Evolutionary conservation across 306 rosid genomes (phyloP).

Genomic region (Sechiopsis laciniata): DNA sequence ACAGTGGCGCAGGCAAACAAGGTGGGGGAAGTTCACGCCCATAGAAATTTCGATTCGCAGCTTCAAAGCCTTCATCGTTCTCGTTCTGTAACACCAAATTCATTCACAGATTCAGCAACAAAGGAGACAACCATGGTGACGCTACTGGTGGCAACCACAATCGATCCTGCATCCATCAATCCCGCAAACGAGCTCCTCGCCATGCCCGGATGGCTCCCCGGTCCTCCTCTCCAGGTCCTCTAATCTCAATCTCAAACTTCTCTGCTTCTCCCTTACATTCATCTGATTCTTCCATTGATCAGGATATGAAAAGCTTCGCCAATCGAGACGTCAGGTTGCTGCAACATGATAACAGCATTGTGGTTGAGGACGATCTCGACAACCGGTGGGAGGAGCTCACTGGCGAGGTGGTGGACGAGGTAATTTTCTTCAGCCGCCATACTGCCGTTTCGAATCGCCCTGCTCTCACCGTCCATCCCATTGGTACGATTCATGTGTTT

Average conservation of each 20-base stretch:
- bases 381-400: constrained; percentile 65
- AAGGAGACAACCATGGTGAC: constrained; percentile 41
- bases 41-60: not conserved
- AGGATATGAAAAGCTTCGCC: constrained; percentile 52
- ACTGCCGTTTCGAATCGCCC: constrained; percentile 88
- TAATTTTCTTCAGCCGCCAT: constrained; percentile 78
- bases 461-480: constrained; percentile 85
- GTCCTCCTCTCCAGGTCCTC: constrained; percentile 57
- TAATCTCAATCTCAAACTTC: not conserved
- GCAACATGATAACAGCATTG: constrained; percentile 51
- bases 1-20: not conserved
- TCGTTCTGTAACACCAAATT: not conserved
- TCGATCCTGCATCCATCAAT: constrained; percentile 86
- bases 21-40: constrained; percentile 1
- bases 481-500: constrained; percentile 35
- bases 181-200: constrained; percentile 70
- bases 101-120: not conserved
- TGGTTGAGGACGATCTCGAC: constrained; percentile 63
- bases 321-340: constrained; percentile 55
- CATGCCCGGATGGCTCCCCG: constrained; percentile 65
- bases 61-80: not conserved
- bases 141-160: constrained; percentile 67
- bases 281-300: constrained; percentile 14
- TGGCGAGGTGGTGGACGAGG: constrained; percentile 64
- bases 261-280: not conserved